A percentile compares a stretch with the other conserved stretches of the same genome.
Evolutionary conservation across 2,329 filamentous ascomycete species (phyloP).

Genomic region (Arthrobotrys pseudoclavata): DNA sequence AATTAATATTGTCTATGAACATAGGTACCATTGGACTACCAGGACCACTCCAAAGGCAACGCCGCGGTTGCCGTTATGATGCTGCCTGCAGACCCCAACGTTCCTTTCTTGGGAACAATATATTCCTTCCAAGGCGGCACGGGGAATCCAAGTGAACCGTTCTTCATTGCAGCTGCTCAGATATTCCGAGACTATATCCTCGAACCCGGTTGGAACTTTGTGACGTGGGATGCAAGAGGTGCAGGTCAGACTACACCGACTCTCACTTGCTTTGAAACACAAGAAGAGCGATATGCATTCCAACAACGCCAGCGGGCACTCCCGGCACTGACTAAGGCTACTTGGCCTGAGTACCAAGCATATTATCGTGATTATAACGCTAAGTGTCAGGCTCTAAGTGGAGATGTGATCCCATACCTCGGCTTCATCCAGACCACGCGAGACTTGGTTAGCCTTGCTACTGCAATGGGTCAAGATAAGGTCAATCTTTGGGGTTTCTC

Average conservation of each 20-base stretch:
- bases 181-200: slow-evolving; percentile 46
- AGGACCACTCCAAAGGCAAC: slow-evolving; percentile 34
- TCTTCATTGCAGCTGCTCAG: slow-evolving; percentile 27
- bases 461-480: slow-evolving; percentile 35
- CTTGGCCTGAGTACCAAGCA: slow-evolving; percentile 38
- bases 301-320: slow-evolving; percentile 29
- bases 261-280: slow-evolving; percentile 41
- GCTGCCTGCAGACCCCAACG: slow-evolving; percentile 32
- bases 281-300: slow-evolving; percentile 41
- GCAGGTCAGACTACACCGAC: slow-evolving; percentile 50
- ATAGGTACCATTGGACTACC: slow-evolving; percentile 52
- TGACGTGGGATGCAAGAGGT: slow-evolving; percentile 56
- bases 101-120: slow-evolving; percentile 30
- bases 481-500: slow-evolving; percentile 52
- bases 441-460: slow-evolving; percentile 44
- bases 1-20: not conserved
- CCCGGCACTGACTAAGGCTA: slow-evolving; percentile 31
- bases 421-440: slow-evolving; percentile 45
- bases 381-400: slow-evolving; percentile 47
- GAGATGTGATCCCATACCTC: slow-evolving; percentile 40
- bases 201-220: slow-evolving; percentile 47
- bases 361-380: slow-evolving; percentile 49
- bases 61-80: slow-evolving; percentile 47
- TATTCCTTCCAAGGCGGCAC: slow-evolving; percentile 37
- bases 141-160: slow-evolving; percentile 39